These are phyloP conservation scores for Oryza glaberrima DNA, from an alignment of 176 grass and related monocot species.

Conservation along the genomic window DNA sequence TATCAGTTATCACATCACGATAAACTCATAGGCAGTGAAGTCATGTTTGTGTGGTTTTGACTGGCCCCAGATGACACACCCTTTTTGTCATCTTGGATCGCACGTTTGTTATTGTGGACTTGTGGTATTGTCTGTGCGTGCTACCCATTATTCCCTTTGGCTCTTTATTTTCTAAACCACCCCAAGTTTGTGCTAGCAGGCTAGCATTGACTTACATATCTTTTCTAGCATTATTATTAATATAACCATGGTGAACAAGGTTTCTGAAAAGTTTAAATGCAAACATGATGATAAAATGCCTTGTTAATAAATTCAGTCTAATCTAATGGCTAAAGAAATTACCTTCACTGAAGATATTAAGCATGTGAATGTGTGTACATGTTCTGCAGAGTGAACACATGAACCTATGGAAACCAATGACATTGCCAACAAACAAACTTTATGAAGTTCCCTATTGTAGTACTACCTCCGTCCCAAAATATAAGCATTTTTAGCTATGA, in stretches of 20 bases:
- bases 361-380: background rate
- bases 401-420: background rate
- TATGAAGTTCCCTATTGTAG: background rate
- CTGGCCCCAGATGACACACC: background rate
- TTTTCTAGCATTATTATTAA: constrained; percentile 12
- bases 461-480: too few species aligned
- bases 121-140: background rate
- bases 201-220: background rate
- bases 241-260: background rate
- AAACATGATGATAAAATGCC: background rate
- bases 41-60: background rate
- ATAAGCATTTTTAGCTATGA: too few species aligned
- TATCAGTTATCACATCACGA: background rate
- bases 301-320: background rate
- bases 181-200: background rate
- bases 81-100: background rate
- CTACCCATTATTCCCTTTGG: background rate
- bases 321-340: constrained; percentile 14
- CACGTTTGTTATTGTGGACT: background rate
- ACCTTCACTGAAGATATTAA: background rate
- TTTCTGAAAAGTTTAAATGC: constrained; percentile 13
- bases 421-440: background rate
- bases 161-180: background rate
- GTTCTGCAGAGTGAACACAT: constrained; percentile 21
- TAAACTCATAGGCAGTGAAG: background rate